Conservation (phyloP, 352 stramenopile species). For the Globisporangium spinosum region DNA sequence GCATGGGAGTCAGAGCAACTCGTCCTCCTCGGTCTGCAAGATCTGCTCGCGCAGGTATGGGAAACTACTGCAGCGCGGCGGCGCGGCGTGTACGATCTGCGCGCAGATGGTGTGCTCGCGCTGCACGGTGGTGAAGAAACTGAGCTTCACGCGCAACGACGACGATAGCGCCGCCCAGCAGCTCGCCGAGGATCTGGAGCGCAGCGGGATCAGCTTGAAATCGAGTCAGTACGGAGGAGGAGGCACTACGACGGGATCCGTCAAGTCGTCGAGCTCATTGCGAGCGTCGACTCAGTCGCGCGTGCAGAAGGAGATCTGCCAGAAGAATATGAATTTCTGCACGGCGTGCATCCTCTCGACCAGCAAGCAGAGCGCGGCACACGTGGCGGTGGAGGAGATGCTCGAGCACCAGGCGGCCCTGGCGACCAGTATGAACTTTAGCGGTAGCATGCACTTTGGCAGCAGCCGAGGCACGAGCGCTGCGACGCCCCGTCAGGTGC, state of each 20-base stretch:
- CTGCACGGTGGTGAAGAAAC: slow-evolving; percentile 44
- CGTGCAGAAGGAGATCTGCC: slow-evolving; percentile 28
- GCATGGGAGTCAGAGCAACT: not conserved
- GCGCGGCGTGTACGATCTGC: slow-evolving; percentile 34
- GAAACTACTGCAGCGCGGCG: slow-evolving; percentile 25
- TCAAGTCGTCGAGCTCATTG: slow-evolving; percentile 9
- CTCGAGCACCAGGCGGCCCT: slow-evolving; percentile 7
- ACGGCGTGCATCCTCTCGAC: slow-evolving; percentile 39
- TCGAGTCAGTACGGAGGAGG: not conserved
- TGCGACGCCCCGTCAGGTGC: slow-evolving; percentile 16
- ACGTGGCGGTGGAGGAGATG: slow-evolving; percentile 45
- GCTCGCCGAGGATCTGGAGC: slow-evolving; percentile 12
- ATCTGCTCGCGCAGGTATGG: slow-evolving; percentile 18
- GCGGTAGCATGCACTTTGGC: not conserved
- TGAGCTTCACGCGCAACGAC: slow-evolving; percentile 36
- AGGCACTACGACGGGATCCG: not conserved
- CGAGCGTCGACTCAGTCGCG: not conserved
- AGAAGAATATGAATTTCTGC: slow-evolving; percentile 50
- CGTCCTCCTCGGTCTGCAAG: slow-evolving; percentile 5
- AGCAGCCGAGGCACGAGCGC: not conserved
- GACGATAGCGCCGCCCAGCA: not conserved
- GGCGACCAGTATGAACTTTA: not conserved
- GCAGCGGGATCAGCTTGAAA: slow-evolving; percentile 5
- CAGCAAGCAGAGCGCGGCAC: slow-evolving; percentile 35
- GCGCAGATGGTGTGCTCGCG: slow-evolving; percentile 34